A percentile compares a stretch with the other conserved stretches of the same genome.
Conservation (phyloP, 305 asterid genomes). For the Salvia sclarea region DNA sequence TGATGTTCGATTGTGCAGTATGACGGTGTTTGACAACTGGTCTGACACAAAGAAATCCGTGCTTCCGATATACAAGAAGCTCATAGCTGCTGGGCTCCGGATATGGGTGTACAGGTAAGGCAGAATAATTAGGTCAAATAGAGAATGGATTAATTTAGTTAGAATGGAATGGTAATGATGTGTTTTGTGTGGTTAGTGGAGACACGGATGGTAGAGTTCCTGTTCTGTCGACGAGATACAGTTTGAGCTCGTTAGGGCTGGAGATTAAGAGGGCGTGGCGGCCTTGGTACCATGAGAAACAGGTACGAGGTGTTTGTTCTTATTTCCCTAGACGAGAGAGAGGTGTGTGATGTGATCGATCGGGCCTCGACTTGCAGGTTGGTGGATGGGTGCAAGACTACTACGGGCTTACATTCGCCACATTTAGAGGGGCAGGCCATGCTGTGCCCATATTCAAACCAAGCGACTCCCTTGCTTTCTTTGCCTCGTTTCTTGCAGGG, state of each 20-base stretch:
- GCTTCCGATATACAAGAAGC: conserved; percentile 84
- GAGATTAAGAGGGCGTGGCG: conserved; percentile 75
- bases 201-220: conserved; percentile 96
- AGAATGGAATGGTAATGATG: neutral
- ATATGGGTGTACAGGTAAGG: conserved; percentile 89
- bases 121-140: neutral
- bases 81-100: conserved; percentile 67
- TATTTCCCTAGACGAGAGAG: neutral
- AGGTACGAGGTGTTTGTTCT: conserved; percentile 43
- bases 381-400: conserved; percentile 93
- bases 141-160: no score
- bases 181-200: conserved; percentile 52
- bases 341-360: neutral
- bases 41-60: conserved; percentile 59
- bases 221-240: conserved; percentile 81
- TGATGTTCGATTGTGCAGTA: conserved; percentile 42
- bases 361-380: conserved; percentile 43
- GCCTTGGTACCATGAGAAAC: conserved; percentile 91
- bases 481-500: conserved; percentile 73
- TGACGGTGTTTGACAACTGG: conserved; percentile 65
- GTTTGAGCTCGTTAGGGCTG: conserved; percentile 68
- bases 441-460: conserved; percentile 91
- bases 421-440: conserved; percentile 96
- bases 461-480: conserved; percentile 72
- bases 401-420: conserved; percentile 82